Conservation (phyloP, 352 stramenopile species). For the Saprolegnia parasitica region DNA sequence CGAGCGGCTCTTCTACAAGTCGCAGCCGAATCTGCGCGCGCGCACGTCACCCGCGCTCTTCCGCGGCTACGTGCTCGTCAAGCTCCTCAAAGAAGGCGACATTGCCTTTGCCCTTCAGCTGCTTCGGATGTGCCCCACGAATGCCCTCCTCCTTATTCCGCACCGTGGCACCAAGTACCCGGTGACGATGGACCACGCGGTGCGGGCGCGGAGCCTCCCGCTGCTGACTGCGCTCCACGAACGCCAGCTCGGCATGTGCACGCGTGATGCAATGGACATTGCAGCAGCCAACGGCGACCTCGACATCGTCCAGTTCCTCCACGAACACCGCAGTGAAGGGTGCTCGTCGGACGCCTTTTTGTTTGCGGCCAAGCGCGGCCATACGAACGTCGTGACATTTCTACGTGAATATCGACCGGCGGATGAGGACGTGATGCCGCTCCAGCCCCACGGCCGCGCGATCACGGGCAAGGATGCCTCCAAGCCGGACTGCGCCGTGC, state of each 20-base stretch:
- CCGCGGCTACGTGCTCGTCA: not conserved
- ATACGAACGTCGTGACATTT: not conserved
- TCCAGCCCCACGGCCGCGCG: not conserved
- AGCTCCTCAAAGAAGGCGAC: slow-evolving; percentile 7
- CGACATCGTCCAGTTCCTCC: slow-evolving; percentile 4
- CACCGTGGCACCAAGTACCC: not conserved
- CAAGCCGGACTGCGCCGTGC: not conserved
- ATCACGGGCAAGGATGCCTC: not conserved
- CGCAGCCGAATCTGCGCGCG: not conserved
- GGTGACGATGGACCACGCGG: not conserved
- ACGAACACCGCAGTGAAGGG: slow-evolving; percentile 11
- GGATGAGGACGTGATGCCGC: not conserved
- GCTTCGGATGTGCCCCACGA: not conserved
- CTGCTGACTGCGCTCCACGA: not conserved
- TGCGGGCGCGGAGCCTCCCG: not conserved
- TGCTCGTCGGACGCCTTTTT: not conserved
- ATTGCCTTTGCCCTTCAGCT: not conserved
- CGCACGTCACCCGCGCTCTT: not conserved
- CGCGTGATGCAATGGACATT: slow-evolving; percentile 8
- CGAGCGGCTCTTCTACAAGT: not conserved
- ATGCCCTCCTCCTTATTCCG: not conserved
- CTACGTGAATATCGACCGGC: not conserved
- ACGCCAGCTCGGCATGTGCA: not conserved
- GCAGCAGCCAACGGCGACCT: slow-evolving; percentile 21
- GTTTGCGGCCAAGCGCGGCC: slow-evolving; percentile 1